These are phyloP conservation scores for Aspergillus terreus DNA, from an alignment of 2,329 filamentous ascomycete species.

Conservation along the genomic window DNA sequence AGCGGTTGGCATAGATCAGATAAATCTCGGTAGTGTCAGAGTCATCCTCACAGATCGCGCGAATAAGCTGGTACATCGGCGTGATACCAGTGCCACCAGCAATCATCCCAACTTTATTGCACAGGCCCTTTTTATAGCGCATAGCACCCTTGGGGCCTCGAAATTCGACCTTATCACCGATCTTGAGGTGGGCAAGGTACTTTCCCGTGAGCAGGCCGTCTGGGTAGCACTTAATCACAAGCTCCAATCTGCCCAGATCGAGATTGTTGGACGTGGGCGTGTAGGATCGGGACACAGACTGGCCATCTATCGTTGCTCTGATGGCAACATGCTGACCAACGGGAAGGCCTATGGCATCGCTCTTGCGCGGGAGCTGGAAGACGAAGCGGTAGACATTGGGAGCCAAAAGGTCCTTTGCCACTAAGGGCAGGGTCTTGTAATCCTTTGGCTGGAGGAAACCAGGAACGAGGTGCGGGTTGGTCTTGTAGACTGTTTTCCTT, in stretches of 20 bases:
- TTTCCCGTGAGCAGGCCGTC: conserved; percentile 29
- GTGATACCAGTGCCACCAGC: conserved; percentile 40
- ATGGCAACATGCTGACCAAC: conserved; percentile 57
- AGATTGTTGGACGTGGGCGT: conserved; percentile 43
- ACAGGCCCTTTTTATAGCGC: conserved; percentile 25
- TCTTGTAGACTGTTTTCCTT: conserved; percentile 35
- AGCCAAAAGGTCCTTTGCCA: conserved; percentile 18
- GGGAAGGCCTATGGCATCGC: conserved; percentile 51
- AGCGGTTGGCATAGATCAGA: conserved; percentile 58
- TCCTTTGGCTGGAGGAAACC: conserved; percentile 50
- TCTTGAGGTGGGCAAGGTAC: conserved; percentile 24
- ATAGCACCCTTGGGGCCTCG: conserved; percentile 36
- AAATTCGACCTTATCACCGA: conserved; percentile 31
- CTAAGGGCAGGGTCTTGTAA: conserved; percentile 48
- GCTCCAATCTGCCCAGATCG: conserved; percentile 29
- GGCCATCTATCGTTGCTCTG: conserved; percentile 45
- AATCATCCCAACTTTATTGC: conserved; percentile 34
- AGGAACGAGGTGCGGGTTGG: conserved; percentile 38
- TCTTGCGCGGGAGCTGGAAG: conserved; percentile 46
- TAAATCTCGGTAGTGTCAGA: conserved; percentile 55
- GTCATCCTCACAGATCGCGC: conserved; percentile 59
- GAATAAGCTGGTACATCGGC: conserved; percentile 60
- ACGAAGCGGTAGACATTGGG: conserved; percentile 40
- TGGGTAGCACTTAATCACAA: conserved; percentile 35
- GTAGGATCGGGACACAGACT: conserved; percentile 51